Evolutionary conservation across 495 filamentous ascomycete genomes (phyloP).

Genomic region (Hyaloscypha finlandica): DNA sequence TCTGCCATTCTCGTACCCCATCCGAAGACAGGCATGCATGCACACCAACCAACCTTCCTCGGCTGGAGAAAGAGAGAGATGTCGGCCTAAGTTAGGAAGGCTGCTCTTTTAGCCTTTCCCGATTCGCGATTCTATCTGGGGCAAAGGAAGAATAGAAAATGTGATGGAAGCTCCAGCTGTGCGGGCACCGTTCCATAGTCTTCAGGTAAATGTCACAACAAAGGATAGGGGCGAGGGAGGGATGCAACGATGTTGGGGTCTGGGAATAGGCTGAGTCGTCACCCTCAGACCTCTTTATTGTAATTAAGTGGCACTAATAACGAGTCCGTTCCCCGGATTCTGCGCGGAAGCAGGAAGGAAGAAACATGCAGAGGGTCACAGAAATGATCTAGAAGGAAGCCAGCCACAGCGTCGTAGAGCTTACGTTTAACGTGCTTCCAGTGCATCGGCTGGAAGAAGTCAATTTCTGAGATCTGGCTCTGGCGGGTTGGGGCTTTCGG

Average conservation of each 20-base stretch:
- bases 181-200: neutral
- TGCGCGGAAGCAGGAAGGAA: neutral
- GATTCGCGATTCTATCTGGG: neutral
- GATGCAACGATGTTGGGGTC: too few relatives aligned
- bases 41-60: neutral
- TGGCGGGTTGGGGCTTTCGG: neutral
- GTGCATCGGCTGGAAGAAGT: neutral
- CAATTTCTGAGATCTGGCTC: neutral
- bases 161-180: neutral
- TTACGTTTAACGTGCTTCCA: neutral
- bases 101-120: neutral
- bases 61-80: neutral
- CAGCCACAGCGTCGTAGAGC: slow-evolving; percentile 1
- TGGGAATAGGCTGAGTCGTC: too few relatives aligned
- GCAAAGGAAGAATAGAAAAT: neutral
- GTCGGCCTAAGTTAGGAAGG: neutral
- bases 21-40: neutral
- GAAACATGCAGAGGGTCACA: too few relatives aligned
- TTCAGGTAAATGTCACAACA: neutral
- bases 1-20: neutral
- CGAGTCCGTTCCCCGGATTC: neutral
- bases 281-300: neutral
- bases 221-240: neutral
- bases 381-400: neutral
- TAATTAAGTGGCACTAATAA: neutral